phyloP scores from a whole-genome alignment of 225 moss, liverwort and hornwort species.

The Takakia lepidozioides region DNA sequence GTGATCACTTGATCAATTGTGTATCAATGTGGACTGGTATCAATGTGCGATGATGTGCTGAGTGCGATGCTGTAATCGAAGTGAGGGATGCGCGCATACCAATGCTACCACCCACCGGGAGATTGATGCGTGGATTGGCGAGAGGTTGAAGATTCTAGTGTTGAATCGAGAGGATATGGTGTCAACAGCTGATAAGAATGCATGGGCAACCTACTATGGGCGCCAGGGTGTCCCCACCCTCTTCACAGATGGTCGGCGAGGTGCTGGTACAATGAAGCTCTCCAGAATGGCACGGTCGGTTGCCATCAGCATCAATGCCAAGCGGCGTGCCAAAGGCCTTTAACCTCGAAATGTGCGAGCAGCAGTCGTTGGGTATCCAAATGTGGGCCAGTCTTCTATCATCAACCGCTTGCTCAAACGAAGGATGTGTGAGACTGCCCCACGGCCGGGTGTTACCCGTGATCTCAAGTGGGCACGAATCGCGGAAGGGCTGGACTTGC shows the following conservation, averaged over 20 bases:
- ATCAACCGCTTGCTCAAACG: conserved; percentile 49
- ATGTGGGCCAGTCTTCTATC: conserved; percentile 57
- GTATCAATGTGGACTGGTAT: conserved; percentile 21
- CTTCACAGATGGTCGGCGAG: conserved; percentile 80
- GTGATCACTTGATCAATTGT: no score
- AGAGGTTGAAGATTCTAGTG: conserved; percentile 70
- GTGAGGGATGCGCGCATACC: conserved; percentile 91
- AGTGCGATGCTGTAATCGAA: conserved; percentile 97
- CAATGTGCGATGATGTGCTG: no score
- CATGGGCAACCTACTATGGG: conserved; percentile 79
- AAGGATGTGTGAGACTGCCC: conserved; percentile 68
- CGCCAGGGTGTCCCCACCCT: conserved; percentile 64
- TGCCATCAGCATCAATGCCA: conserved; percentile 52
- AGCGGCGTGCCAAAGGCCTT: conserved; percentile 64
- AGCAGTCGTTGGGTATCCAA: conserved; percentile 59
- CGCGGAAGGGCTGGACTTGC: conserved; percentile 82
- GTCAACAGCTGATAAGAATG: conserved; percentile 71
- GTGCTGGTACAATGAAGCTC: conserved; percentile 76
- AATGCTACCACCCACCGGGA: conserved; percentile 81
- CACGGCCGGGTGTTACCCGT: conserved; percentile 89
- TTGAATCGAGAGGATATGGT: conserved; percentile 96
- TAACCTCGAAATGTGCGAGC: conserved; percentile 67
- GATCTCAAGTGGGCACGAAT: conserved; percentile 88
- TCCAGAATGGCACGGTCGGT: conserved; percentile 74
- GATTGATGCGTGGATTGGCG: conserved; percentile 86